Conservation (phyloP, 2,329 filamentous ascomycete genomes). For the Ascochyta rabiei region DNA sequence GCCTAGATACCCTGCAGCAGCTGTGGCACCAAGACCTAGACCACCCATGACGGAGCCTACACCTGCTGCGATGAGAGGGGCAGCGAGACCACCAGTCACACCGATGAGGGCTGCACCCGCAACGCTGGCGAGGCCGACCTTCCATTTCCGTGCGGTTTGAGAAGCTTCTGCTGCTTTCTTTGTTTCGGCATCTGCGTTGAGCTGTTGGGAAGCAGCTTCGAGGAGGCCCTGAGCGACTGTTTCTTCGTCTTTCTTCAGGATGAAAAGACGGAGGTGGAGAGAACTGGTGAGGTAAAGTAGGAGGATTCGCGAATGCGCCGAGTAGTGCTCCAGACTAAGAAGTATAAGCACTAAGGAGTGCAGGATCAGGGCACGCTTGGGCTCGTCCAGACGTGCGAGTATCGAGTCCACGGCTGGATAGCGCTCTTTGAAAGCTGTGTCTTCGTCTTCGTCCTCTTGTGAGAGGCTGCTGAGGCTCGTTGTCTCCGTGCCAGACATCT, state of each 20-base stretch:
- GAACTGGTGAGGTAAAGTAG: slow-evolving; percentile 74
- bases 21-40: slow-evolving; percentile 73
- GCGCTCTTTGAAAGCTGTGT: slow-evolving; percentile 49
- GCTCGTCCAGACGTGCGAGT: slow-evolving; percentile 63
- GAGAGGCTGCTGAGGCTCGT: slow-evolving; percentile 37
- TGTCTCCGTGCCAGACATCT: slow-evolving; percentile 27
- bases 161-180: slow-evolving; percentile 73
- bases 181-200: slow-evolving; percentile 78
- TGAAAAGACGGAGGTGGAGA: slow-evolving; percentile 68
- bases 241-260: slow-evolving; percentile 73
- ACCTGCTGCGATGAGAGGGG: slow-evolving; percentile 76
- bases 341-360: slow-evolving; percentile 75
- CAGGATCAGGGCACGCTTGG: slow-evolving; percentile 70
- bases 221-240: slow-evolving; percentile 77
- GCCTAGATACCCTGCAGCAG: slow-evolving; percentile 79
- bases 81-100: slow-evolving; percentile 78
- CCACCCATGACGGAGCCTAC: slow-evolving; percentile 81
- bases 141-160: slow-evolving; percentile 71
- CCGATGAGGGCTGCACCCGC: slow-evolving; percentile 88
- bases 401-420: slow-evolving; percentile 50
- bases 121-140: slow-evolving; percentile 85
- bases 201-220: slow-evolving; percentile 69
- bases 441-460: slow-evolving; percentile 40
- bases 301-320: slow-evolving; percentile 73
- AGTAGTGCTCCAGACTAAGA: slow-evolving; percentile 79